These are phyloP conservation scores for Trichophyton rubrum DNA, from an alignment of 2,329 filamentous ascomycete genomes.

Conservation along the genomic window DNA sequence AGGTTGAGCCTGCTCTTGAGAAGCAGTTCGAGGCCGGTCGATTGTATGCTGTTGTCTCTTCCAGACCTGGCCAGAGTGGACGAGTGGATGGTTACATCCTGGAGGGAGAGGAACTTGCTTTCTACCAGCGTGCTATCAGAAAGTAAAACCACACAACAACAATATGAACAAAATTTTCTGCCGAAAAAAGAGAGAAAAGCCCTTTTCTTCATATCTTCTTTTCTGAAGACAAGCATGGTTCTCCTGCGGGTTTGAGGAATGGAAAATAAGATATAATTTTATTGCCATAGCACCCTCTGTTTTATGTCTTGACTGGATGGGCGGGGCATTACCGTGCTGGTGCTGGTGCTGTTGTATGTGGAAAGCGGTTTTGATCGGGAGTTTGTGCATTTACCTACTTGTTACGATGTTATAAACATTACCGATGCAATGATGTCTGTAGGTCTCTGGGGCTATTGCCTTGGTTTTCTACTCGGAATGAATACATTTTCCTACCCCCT, in stretches of 20 bases:
- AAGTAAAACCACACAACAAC: constrained; percentile 55
- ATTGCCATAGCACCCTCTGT: background rate
- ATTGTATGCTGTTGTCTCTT: constrained; percentile 84
- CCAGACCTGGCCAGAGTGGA: constrained; percentile 91
- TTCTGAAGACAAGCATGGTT: constrained; percentile 14
- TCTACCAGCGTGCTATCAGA: constrained; percentile 99
- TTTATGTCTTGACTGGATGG: background rate
- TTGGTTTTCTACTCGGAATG: constrained; percentile 25
- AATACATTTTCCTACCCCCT: constrained; percentile 10
- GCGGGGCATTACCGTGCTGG: constrained; percentile 1
- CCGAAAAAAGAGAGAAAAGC: constrained; percentile 5
- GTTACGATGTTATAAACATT: constrained; percentile 18
- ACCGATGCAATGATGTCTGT: constrained; percentile 25
- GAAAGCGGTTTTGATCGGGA: constrained; percentile 16
- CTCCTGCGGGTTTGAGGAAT: constrained; percentile 14
- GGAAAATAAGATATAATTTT: constrained; percentile 2
- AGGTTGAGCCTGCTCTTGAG: constrained; percentile 87
- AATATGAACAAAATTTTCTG: constrained; percentile 14
- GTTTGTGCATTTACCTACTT: constrained; percentile 23
- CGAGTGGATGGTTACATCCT: constrained; percentile 95
- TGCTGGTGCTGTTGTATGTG: constrained; percentile 13
- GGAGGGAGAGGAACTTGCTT: constrained; percentile 98
- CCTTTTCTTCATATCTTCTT: constrained; percentile 8
- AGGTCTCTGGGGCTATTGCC: constrained; percentile 27
- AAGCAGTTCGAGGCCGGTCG: constrained; percentile 99